phyloP scores from a whole-genome alignment of 2,329 filamentous ascomycete species.

The Pseudogymnoascus sp. region DNA sequence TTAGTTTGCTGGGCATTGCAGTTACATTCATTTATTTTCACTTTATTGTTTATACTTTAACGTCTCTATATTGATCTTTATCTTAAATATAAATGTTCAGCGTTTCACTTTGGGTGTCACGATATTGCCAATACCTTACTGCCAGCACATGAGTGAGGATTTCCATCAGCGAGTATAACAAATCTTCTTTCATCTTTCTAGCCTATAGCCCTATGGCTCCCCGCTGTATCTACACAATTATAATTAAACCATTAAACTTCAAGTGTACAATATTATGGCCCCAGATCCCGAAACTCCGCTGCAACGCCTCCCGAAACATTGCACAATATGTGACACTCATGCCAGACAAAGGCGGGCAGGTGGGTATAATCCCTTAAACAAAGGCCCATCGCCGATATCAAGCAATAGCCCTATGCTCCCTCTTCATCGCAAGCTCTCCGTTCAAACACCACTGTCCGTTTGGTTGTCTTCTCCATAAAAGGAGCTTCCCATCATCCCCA shows the following conservation, averaged over 20 bases:
- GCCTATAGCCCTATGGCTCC: not conserved
- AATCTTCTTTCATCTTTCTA: not conserved
- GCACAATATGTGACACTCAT: not conserved
- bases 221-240: not conserved
- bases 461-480: slow-evolving; percentile 55
- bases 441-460: slow-evolving; percentile 54
- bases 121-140: not conserved
- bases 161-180: not conserved
- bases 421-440: slow-evolving; percentile 52
- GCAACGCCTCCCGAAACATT: not conserved
- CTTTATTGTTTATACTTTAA: not conserved
- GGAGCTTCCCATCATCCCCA: slow-evolving; percentile 65
- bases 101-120: not conserved
- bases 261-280: not conserved
- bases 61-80: not conserved
- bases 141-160: not conserved
- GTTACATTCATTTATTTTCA: not conserved
- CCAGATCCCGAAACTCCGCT: not conserved
- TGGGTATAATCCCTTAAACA: not conserved
- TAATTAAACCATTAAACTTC: not conserved
- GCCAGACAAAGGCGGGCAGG: not conserved
- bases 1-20: not conserved
- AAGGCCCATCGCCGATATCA: not conserved
- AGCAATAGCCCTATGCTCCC: not conserved
- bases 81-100: not conserved